Base-by-base conservation (phyloP, 1,284 basidiomycete genomes). In the Singerocomus inundabilis region DNA sequence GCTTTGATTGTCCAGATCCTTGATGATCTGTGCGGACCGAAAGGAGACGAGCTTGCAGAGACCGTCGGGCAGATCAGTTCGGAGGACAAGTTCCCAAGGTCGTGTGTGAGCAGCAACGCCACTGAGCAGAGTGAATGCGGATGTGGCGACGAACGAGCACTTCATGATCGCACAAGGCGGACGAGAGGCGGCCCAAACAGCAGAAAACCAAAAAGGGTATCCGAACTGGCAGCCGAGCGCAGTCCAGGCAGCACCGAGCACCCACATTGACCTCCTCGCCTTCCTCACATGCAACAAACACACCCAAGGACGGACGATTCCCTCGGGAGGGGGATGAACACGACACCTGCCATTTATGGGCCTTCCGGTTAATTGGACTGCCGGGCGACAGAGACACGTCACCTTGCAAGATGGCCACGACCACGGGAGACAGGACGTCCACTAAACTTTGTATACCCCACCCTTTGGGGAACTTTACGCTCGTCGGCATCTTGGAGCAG, bases 401-500 rank as follows among this genome's bases (percentile, higher is more conserved):
- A 30, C 28, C 46, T 60, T 58, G 41, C 8, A 36, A 46, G 43
- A 38, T 33, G 30, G 56, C 59, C 48, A 61, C 54, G 31, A 79
- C 69, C 16, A 78, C 40, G 52, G 15, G 39, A 32, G 55, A 51
- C 30, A 70, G 65, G 59, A 71, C 66, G 58, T 72, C 75, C 25
- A 73, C 71, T n/a, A 76, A 80, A 63, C 55, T 85, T 38, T 65
- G 63, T 38, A 81, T 90, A 49, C 79, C 80, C 8, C 84, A 87
- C 56, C 67, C 76, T 5, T 58, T 66, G n/a, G 78, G 77, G 30
- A 61, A 70, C 25, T 74, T 77, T 56, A 66, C 70, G 13, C 75
- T 89, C 12, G 77, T 76, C 28, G 87, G 88, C 2, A 68, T 82
- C 16, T 65, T 90, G 37, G 84, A 88, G 65, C 86, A 85, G 59